These are phyloP conservation scores for Trifolium dubium DNA, from an alignment of 306 rosid species.

Conservation along the genomic window DNA sequence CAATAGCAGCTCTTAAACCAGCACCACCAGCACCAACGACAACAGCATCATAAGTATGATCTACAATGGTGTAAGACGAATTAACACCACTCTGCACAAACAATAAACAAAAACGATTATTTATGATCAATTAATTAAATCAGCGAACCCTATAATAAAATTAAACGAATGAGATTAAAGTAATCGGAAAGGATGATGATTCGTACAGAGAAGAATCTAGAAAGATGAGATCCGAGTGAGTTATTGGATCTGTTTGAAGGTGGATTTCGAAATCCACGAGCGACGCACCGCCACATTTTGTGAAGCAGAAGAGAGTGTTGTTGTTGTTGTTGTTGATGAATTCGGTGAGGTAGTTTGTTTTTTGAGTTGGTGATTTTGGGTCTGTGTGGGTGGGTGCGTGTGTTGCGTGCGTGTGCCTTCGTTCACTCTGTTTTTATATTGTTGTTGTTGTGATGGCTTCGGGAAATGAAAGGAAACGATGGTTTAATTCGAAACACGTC, in stretches of 20 bases:
- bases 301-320: not conserved
- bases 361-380: not conserved
- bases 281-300: conserved; percentile 90
- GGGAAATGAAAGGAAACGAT: not conserved
- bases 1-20: conserved; percentile 93
- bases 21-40: conserved; percentile 99
- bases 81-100: conserved; percentile 61
- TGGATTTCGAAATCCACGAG: conserved; percentile 63
- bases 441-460: not conserved
- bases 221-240: conserved; percentile 65
- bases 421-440: not conserved
- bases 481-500: conserved; percentile 31
- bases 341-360: not conserved
- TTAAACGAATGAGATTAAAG: no score
- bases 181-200: not conserved
- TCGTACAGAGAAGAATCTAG: conserved; percentile 80
- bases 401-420: not conserved
- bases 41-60: conserved; percentile 87
- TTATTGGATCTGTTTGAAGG: conserved; percentile 38
- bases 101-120: conserved; percentile 27
- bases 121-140: conserved; percentile 1
- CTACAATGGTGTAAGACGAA: conserved; percentile 83
- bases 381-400: not conserved
- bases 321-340: not conserved
- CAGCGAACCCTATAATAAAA: not conserved